Evolutionary conservation across 1,284 basidiomycete genomes (phyloP), one percentile per base, ranked within the genome.

Genomic region (Termitomyces sp.): DNA sequence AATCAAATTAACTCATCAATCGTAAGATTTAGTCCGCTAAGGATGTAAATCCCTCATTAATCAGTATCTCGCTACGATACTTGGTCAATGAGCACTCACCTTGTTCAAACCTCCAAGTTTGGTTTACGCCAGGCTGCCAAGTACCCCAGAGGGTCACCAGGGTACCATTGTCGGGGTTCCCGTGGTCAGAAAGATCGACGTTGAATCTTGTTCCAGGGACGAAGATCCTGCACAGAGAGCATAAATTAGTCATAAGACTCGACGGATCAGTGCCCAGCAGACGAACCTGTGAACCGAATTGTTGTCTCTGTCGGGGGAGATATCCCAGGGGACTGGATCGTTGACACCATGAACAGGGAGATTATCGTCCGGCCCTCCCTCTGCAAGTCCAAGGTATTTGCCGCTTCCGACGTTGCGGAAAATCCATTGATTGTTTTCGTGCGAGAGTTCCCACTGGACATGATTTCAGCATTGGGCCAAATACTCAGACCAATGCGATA

Each of bases 101-200:
- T 43, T 61, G 46, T 48, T 59, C 55, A 46, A 66, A 65, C 19
- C 39, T 52, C 65, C 65, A 66, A 24, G 56, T 58, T 52, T 66
- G 64, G 54, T 66, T 62, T 10, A 26, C 44, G 17, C 54, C 57
- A 28, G 41, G 15, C 3, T 59, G 46, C 61, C 58, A 63, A 26
- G 58, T 57, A 33, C 53, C 54, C 65, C 65, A 66, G 30, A 64
- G 19, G 9, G 58, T 55, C 47, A 66, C 55, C 7, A 49, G 58
- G 7, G 65, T 65, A 21, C 65, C 65, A 38, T 62, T 59, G 24
- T 52, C 48, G 3, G 38, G 2, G 43, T 64, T 58, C 4, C 64
- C 64, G 30, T 59, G 55, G 51, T 63, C 59, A 13, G 58, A 59
- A 5, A 65, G 58, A 45, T 65, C 64, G 38, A 65, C 47, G 50